phyloP scores from a whole-genome alignment of 2,329 filamentous ascomycete genomes.

The Verticillium klebahnii region DNA sequence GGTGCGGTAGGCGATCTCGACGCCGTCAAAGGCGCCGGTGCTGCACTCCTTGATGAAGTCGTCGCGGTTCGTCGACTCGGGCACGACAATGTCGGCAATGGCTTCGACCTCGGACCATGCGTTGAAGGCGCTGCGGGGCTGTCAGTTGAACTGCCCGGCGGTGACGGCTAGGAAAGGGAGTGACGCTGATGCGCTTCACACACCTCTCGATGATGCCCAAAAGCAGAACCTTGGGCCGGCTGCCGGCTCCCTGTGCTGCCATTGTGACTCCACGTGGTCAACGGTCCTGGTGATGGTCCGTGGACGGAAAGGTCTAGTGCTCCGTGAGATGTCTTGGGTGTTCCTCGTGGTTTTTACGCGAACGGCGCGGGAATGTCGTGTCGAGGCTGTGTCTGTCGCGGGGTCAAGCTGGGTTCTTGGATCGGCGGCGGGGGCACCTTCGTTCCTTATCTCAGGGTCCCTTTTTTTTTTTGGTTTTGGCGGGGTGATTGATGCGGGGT shows the following conservation, averaged over 20 bases:
- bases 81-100: conserved; percentile 61
- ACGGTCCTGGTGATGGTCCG: background rate
- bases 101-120: conserved; percentile 58
- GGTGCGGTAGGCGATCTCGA: conserved; percentile 65
- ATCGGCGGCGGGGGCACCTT: background rate
- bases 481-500: background rate
- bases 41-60: conserved; percentile 67
- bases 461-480: background rate
- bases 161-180: no score
- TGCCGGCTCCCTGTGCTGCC: background rate
- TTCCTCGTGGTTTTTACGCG: background rate
- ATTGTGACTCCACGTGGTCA: background rate
- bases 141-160: background rate
- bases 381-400: background rate
- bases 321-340: no score
- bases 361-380: background rate
- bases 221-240: conserved; percentile 29
- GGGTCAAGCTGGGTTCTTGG: background rate
- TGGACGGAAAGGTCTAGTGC: no score
- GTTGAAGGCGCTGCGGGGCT: conserved; percentile 52
- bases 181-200: conserved; percentile 7
- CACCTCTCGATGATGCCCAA: conserved; percentile 35
- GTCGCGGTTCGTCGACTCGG: conserved; percentile 55
- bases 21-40: conserved; percentile 61
- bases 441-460: background rate